Percentiles rank a stretch among this genome's conserved stretches.
Evolutionary conservation across 148 eudicot genomes (phyloP).

Genomic region (Rhododendron griersonianum): DNA sequence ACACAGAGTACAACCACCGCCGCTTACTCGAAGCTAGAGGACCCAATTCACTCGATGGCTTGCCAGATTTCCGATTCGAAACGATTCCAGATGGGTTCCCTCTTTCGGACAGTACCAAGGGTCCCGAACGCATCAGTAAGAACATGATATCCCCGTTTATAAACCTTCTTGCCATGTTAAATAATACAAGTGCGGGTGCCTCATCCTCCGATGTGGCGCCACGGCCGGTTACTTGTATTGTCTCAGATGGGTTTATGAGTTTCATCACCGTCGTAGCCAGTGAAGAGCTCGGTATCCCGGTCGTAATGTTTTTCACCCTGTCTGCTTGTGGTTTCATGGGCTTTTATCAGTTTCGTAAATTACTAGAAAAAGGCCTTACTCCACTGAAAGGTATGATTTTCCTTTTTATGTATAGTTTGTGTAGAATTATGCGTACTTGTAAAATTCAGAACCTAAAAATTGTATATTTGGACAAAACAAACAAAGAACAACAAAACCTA

Average conservation of each 20-base stretch:
- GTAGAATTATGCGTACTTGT: neutral
- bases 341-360: conserved; percentile 11
- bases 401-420: neutral
- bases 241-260: conserved; percentile 22
- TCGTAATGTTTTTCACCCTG: conserved; percentile 9
- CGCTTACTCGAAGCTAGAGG: neutral
- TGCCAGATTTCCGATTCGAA: neutral
- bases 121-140: no score
- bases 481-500: no score
- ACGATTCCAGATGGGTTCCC: neutral
- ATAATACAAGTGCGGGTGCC: neutral
- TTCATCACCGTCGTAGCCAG: conserved; percentile 1
- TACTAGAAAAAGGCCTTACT: conserved; percentile 5
- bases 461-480: no score
- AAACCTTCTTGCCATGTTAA: neutral
- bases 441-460: neutral
- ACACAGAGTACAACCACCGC: neutral
- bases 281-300: conserved; percentile 16
- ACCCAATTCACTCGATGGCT: neutral
- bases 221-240: conserved; percentile 20
- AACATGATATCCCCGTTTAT: neutral
- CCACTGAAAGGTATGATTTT: conserved; percentile 8
- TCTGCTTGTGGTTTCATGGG: conserved; percentile 23
- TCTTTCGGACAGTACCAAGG: neutral
- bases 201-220: neutral